These are phyloP conservation scores for Helicostylum pulchrum DNA, from an alignment of 192 early-diverging fungal genomes.

Conservation along the genomic window DNA sequence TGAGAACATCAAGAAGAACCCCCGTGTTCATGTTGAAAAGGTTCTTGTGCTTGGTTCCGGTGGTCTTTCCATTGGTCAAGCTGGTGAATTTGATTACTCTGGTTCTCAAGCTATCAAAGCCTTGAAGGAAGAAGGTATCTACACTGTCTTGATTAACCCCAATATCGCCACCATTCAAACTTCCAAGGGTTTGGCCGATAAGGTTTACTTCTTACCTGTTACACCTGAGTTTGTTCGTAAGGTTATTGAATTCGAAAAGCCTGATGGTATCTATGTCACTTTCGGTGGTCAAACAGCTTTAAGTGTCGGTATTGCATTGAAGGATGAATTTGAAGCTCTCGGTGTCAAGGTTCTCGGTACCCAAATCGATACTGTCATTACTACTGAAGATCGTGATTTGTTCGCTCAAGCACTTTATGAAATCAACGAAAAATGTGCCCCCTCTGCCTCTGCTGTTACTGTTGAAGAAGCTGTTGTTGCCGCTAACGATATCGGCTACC, in stretches of 20 bases:
- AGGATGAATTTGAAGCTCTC: slow-evolving; percentile 85
- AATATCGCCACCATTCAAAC: slow-evolving; percentile 99
- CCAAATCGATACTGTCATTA: slow-evolving; percentile 93
- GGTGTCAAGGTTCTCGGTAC: slow-evolving; percentile 95
- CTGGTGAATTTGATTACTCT: slow-evolving; percentile 99
- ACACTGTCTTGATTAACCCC: slow-evolving; percentile 96
- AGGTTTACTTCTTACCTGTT: slow-evolving; percentile 96
- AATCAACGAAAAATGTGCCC: slow-evolving; percentile 91
- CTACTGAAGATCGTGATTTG: slow-evolving; percentile 95
- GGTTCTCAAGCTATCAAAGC: slow-evolving; percentile 98
- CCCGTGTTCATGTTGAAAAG: slow-evolving; percentile 75
- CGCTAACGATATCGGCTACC: slow-evolving; percentile 87
- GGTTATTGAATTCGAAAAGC: slow-evolving; percentile 92
- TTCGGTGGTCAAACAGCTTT: slow-evolving; percentile 99
- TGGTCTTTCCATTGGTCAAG: slow-evolving; percentile 96
- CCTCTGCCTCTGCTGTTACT: slow-evolving; percentile 76
- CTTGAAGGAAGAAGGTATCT: slow-evolving; percentile 95
- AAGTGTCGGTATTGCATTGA: slow-evolving; percentile 91
- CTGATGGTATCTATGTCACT: slow-evolving; percentile 97
- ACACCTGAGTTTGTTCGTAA: slow-evolving; percentile 93
- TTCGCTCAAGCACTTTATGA: slow-evolving; percentile 85
- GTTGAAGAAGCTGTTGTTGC: slow-evolving; percentile 86
- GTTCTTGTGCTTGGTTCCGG: slow-evolving; percentile 96
- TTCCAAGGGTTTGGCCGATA: slow-evolving; percentile 93
- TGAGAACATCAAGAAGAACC: slow-evolving; percentile 42